A percentile compares a stretch with the other conserved stretches of the same genome.
phyloP scores from a whole-genome alignment of 2,329 filamentous ascomycete species.

The Sclerotinia glacialis region DNA sequence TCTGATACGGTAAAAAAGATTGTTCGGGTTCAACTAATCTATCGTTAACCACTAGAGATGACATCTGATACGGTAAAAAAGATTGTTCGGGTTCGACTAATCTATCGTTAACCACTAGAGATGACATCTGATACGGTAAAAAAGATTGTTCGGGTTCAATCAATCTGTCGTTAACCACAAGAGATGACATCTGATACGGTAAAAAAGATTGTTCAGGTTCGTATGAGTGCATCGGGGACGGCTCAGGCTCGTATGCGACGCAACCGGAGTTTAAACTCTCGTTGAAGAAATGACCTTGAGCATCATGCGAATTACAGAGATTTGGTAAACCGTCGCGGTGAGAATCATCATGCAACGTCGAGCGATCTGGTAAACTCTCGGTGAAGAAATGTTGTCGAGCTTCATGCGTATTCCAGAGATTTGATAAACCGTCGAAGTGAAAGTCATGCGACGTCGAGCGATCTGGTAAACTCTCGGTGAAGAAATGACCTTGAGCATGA shows the following conservation, averaged over 20 bases:
- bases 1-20: constrained; percentile 62
- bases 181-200: constrained; percentile 40
- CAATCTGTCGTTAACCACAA: not conserved
- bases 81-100: constrained; percentile 31
- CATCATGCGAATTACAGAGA: constrained; percentile 32
- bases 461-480: too few relatives aligned
- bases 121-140: constrained; percentile 50
- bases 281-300: constrained; percentile 26
- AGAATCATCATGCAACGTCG: constrained; percentile 30
- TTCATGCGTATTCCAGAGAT: too few relatives aligned
- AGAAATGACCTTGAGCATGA: too few relatives aligned
- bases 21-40: constrained; percentile 65
- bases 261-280: constrained; percentile 23
- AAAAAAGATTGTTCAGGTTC: constrained; percentile 61
- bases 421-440: too few relatives aligned
- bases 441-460: too few relatives aligned
- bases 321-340: constrained; percentile 18
- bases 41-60: constrained; percentile 1
- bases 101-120: not conserved
- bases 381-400: too few relatives aligned
- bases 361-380: constrained; percentile 25
- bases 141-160: constrained; percentile 45
- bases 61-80: constrained; percentile 57
- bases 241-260: constrained; percentile 53
- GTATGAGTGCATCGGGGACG: constrained; percentile 59